Evolutionary conservation across 2,329 filamentous ascomycete species (phyloP).

Genomic region (Chaetomium olivaceum): DNA sequence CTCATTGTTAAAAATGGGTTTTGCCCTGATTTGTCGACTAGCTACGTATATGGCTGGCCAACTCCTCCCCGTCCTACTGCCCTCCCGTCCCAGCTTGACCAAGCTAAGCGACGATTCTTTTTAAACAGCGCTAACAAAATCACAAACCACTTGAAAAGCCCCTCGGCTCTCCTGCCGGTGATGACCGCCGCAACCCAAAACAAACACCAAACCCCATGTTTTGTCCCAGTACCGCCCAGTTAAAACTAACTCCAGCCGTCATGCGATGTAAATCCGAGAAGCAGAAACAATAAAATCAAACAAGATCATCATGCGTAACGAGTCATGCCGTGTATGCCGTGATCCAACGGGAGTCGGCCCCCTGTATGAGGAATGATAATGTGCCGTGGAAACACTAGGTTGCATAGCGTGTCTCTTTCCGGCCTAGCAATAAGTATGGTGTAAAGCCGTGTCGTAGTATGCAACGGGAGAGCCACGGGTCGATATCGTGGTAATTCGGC

Average conservation of each 20-base stretch:
- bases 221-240: background rate
- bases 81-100: too few species aligned
- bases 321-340: background rate
- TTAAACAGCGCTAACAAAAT: background rate
- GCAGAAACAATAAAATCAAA: background rate
- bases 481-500: background rate
- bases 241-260: constrained; percentile 2
- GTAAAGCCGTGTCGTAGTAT: background rate
- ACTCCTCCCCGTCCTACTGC: background rate
- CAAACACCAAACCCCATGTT: background rate
- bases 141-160: background rate
- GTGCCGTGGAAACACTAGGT: background rate
- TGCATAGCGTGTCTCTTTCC: background rate
- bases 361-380: background rate
- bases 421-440: background rate
- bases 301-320: background rate
- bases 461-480: background rate
- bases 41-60: background rate
- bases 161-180: background rate
- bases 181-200: background rate
- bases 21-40: background rate
- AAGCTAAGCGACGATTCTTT: background rate
- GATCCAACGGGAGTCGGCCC: background rate
- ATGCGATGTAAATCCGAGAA: background rate
- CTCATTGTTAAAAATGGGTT: background rate